Evolutionary conservation across 768 basidiomycete species (phyloP), one percentile per base, ranked within the genome.

Genomic region (Auriscalpium vulgare): DNA sequence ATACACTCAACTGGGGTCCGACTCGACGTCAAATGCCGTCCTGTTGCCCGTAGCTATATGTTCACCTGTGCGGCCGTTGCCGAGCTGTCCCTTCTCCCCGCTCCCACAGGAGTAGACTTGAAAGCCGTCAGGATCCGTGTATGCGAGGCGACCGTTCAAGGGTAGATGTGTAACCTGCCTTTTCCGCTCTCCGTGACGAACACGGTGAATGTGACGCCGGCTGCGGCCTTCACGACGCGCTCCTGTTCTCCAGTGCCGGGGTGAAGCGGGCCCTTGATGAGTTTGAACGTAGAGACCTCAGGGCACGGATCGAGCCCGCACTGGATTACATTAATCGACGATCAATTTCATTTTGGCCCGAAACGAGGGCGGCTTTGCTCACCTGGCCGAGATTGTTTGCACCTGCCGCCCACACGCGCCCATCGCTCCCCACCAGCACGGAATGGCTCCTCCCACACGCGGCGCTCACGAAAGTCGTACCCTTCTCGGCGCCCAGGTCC

Each of bases 21-120:
- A 71, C 62, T 91, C 85, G 17, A 88, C 78, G 65, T 95, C 94
- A 64, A 80, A 95, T 10, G 81, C 84, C 0, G 85, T 82, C 70
- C 92, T 92, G 63, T 91, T 91, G 17, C 88, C 89, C 1, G 88
- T 87, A 9, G 85, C 81, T 56, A 95, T 90, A 37, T 91, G 82
- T 69, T 95, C 93, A n/a, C 95, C 92, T 0, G 92, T 95, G 60
- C 83, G 83, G 16, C 95, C 95, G 67, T 92, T 95, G 0, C 93
- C 95, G 0, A 97, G 75, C 61, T 97, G 95, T 1, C 95, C 95
- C 56, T 91, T 85, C 70, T 97, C 94, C 19, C 85, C 91, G 51
- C 90, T 94, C 37, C 95, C 95, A 60, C 93, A 87, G 1, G 91
- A 79, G 64, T 87, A 97, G 2, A 95, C 91, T 88, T 62, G 50